Base-by-base conservation (phyloP, 768 basidiomycete species). In the Podaxis sp. region DNA sequence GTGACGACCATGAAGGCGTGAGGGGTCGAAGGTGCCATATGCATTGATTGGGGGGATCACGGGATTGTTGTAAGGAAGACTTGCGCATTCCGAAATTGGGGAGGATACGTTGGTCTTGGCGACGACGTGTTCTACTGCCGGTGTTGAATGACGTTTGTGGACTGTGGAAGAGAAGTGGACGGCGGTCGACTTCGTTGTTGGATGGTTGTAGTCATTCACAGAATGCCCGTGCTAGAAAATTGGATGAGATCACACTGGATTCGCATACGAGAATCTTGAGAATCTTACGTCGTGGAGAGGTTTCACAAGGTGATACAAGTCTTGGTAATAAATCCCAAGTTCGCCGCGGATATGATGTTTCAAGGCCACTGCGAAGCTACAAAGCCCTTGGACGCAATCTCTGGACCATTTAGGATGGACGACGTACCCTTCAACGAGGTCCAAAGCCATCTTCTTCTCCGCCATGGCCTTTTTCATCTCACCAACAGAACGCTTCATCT, bases 301-400 rank as follows among this genome's bases (percentile, higher is more conserved):
- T 25, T 76, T 74, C 42, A 87, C 75, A 2, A 86, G 72, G 42
- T 77, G 77, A 63, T 85, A 87, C 1, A 88, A 72, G 64, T 88
- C 86, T 62, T 84, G 80, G 63, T 84, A 86, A 62, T 83, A 84
- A 32, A 85, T 83, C 0, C 84, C 84, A 10, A 79, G 70, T 70
- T 86, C 86, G 1, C 83, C 82, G 70, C 86, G 76, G 25, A 87
- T 71, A 64, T 87, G 84, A 67, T 88, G 87, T 66, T 88, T 88
- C 11, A 86, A 62, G 0, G 85, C 76, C 13, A 86, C 75, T 3
- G 79, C 72, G 62, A 83, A 87, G 3, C 85, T 85, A 61, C 4
- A 37, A 23, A 56, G 7, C 50, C 14, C 9, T 36, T 35, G 23
- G 36, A 27, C 36, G 2, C 35, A 21, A 42, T 48, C 42, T 23